These are phyloP conservation scores for Alternaria alternata DNA, from an alignment of 2,329 filamentous ascomycete species.

Conservation along the genomic window DNA sequence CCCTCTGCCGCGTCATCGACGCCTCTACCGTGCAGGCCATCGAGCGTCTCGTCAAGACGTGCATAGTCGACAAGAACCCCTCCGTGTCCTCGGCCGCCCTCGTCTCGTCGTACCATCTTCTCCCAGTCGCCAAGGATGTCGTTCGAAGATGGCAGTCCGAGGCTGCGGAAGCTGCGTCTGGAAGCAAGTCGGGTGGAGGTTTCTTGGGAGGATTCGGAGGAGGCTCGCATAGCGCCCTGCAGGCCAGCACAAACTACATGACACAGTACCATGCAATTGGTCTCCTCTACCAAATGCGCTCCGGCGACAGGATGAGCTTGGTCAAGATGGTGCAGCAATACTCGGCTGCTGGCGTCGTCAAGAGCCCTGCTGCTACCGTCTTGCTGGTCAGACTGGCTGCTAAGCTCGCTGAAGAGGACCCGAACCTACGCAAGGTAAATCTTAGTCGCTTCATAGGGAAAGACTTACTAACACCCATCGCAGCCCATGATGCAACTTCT, in stretches of 20 bases:
- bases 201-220: slow-evolving; percentile 93
- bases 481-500: slow-evolving; percentile 94
- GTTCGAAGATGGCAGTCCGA: slow-evolving; percentile 98
- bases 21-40: slow-evolving; percentile 96
- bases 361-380: slow-evolving; percentile 91
- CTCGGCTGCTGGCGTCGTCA: slow-evolving; percentile 86
- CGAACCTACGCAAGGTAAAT: slow-evolving; percentile 73
- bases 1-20: slow-evolving; percentile 94
- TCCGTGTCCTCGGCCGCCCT: slow-evolving; percentile 96
- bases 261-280: slow-evolving; percentile 98
- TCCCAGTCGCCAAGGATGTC: slow-evolving; percentile 94
- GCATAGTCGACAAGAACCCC: slow-evolving; percentile 98
- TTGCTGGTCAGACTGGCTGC: slow-evolving; percentile 92
- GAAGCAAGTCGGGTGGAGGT: slow-evolving; percentile 84
- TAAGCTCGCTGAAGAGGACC: slow-evolving; percentile 92
- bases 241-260: slow-evolving; percentile 86
- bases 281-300: slow-evolving; percentile 95
- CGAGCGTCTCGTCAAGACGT: slow-evolving; percentile 97
- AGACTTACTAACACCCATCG: slow-evolving; percentile 17
- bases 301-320: slow-evolving; percentile 95
- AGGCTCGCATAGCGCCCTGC: slow-evolving; percentile 75
- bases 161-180: slow-evolving; percentile 94
- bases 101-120: slow-evolving; percentile 95
- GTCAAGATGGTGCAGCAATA: slow-evolving; percentile 99
- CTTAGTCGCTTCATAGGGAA: too few species aligned